Evolutionary conservation across 2,329 filamentous ascomycete genomes (phyloP).

Genomic region (Kalaharituber pfeilii): DNA sequence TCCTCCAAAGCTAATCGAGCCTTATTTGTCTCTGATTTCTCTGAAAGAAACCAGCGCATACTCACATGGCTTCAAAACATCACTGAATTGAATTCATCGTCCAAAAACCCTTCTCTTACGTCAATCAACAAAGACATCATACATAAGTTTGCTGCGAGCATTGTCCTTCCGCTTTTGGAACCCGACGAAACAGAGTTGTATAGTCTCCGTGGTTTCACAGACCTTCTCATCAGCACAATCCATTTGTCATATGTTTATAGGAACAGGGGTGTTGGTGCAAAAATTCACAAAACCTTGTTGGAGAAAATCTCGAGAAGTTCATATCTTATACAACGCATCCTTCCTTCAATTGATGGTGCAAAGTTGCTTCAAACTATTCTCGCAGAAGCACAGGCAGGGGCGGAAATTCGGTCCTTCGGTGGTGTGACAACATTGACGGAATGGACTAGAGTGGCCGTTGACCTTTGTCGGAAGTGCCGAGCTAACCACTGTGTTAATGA

Average conservation of each 20-base stretch:
- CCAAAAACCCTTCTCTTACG: neutral
- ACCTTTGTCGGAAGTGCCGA: neutral
- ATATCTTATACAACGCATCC: neutral
- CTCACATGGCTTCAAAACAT: neutral
- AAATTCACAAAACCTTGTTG: neutral
- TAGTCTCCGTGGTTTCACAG: neutral
- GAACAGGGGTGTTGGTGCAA: neutral
- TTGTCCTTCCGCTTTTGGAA: neutral
- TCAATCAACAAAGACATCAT: too few relatives aligned
- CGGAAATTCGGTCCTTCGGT: neutral
- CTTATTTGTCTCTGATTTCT: neutral
- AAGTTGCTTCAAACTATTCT: neutral
- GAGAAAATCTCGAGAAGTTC: neutral
- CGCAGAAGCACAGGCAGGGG: neutral
- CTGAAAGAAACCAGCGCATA: neutral
- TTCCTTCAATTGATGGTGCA: neutral
- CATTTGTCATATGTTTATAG: neutral
- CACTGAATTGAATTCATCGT: neutral
- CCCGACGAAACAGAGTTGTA: neutral
- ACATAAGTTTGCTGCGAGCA: neutral
- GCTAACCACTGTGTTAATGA: neutral
- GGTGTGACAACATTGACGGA: neutral
- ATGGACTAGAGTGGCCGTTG: neutral
- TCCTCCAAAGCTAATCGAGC: neutral
- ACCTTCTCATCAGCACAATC: neutral